Base-by-base conservation (phyloP, 2,329 filamentous ascomycete species). In the Penicillium thymicola region DNA sequence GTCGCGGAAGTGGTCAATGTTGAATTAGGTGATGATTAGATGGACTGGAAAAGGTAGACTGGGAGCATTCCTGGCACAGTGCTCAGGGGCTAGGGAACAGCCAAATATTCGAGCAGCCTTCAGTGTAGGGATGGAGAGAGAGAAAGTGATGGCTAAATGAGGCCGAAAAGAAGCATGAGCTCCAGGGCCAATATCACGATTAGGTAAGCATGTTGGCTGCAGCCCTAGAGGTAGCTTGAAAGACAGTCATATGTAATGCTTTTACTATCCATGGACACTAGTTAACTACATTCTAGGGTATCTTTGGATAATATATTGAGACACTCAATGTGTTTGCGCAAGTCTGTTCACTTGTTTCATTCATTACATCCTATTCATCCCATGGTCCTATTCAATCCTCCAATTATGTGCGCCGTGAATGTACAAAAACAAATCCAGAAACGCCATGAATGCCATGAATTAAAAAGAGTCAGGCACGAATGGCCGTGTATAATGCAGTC, bases 121-220 rank as follows among this genome's bases (percentile, higher is more conserved):
- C 53, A 49, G 21, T 18, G 46, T 57, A 11, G 21, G 21, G 42
- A 36, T 57, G 51, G 27, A 51, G 42, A 56, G 32, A 55, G 18
- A 16, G 43, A 41, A 47, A 27, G 21, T 51, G 56, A 50, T 16
- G 37, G 52, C 18, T 50, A 54, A 45, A 37, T 59, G 57, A 59
- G 47, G 56, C 51, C 60, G 46, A 61, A 65, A 63, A 66, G 63
- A 56, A 43, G 18, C 23, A 51, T 53, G 64, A 65, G 60, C 60
- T 65, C 56, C 50, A 44, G 28, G 38, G 38, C 27, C 37, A 43
- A 60, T 59, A 47, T 49, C 7, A 40, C 51, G 50, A 59, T 66
- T 63, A 43, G 55, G 63, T 48, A 61, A 54, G 32, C 36, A 6
- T 1, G 14, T 23, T 50, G 11, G n/a, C 23, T 32, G 21, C 21